Evolutionary conservation across 2,329 filamentous ascomycete species (phyloP), one percentile per base, ranked within the genome.

Genomic region (Helminthosporium solani): DNA sequence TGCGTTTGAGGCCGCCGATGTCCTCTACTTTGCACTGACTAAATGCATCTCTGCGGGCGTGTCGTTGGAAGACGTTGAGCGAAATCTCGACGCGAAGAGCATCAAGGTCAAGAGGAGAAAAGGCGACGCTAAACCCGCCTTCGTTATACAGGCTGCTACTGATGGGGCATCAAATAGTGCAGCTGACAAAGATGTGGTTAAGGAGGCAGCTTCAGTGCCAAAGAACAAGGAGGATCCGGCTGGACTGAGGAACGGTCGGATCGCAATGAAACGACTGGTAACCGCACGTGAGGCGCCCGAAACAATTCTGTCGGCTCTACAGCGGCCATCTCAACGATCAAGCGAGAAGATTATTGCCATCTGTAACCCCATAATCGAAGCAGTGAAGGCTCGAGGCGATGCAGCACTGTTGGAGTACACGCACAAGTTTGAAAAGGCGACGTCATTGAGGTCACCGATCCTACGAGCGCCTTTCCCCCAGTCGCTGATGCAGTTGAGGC

Each of bases 351-450:
- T 99, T 57, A 85, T 97, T 75, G 85, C 85, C 53, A 92, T 97
- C 42, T 89, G 96, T 48, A 84, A 82, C 28, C 94, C 94, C 1
- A 99, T 99, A 60, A 90, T 99, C 63, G 84, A 92, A 47, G 88
- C 91, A 38, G 87, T 99, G 44, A 87, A 85, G 45, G 79, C 82
- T 34, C 83, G 88, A 27, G 94, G 94, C 42, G 94, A 99, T 72
- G 86, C 86, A 61, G 91, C 90, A 2, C 79, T 99, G 19, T 80
- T 99, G 35, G 86, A 88, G 40, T 97, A 96, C 71, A 97, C 94
- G 1, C 91, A 96, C 80, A 96, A 95, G 71, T 99, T 99, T 59
- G 94, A 99, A 68, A 96, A 92, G 75, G 94, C 92, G 1, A 95
- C 89, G 0, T 92, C 88, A 2, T 77, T 99, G 49, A 94, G 83